Base-by-base conservation (phyloP, 2,329 filamentous ascomycete species). In the Penicillium paneum region DNA sequence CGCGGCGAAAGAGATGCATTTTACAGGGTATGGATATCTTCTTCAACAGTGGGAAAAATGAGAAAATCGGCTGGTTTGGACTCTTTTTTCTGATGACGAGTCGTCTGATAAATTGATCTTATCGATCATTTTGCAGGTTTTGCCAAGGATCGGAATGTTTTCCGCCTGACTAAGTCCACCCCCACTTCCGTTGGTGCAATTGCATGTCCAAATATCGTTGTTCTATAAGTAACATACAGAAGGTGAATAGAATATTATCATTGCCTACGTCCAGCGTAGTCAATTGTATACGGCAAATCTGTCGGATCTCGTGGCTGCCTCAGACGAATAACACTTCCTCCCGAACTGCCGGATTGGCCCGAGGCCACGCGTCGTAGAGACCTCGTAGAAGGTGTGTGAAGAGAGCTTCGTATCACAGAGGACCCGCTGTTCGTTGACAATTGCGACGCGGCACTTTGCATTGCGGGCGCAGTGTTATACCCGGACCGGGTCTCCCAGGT, bases 311-410 rank as follows among this genome's bases (percentile, higher is more conserved):
- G 62, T 8, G 67, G 62, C 47, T 71, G 66, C 21, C 65, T 60
- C 31, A 74, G 58, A 15, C 69, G 71, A 59, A 76, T 74, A n/a
- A 76, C 72, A 59, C 73, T 76, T 12, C 68, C 71, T 28, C 57
- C 68, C 5, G 71, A 74, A 50, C 65, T 69, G 36, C 62, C 61
- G 21, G 73, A 74, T 19, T 65, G 56, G 42, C 63, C 65, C 15
- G 73, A 75, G 29, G 57, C 64, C 21, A 70, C 55, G 28, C 64
- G 68, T 19, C 65, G 65, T 21, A 76, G 56, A 24, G 74, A 74
- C 34, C 58, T 67, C 29, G 58, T 66, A 40, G 73, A 76, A n/a
- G 70, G 70, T 10, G 71, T 72, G 35, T 64, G 67, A 17, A 64
- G 58, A 10, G 52, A 26, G 19, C 55, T 58, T 40, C 41, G 51